phyloP scores from a whole-genome alignment of 2,329 filamentous ascomycete species.

The Stachybotrys echinatus region DNA sequence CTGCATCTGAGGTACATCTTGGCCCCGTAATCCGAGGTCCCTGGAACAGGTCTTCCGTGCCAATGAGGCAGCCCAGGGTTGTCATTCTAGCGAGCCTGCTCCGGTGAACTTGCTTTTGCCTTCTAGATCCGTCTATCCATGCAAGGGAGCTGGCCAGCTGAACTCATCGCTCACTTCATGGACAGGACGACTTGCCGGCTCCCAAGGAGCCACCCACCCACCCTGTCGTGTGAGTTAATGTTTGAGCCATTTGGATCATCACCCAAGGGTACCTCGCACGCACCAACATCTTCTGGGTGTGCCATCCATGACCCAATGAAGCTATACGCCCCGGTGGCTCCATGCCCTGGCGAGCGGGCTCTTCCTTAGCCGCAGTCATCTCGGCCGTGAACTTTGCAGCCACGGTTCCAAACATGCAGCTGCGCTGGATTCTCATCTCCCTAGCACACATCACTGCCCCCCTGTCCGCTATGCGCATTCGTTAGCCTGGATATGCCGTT shows the following conservation, averaged over 20 bases:
- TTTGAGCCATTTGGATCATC: background rate
- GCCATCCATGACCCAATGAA: background rate
- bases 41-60: no score
- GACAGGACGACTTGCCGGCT: background rate
- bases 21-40: no score
- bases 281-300: background rate
- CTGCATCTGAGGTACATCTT: background rate
- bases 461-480: no score
- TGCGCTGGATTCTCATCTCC: no score
- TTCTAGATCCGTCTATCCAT: background rate
- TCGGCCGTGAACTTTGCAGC: background rate
- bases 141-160: background rate
- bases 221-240: no score
- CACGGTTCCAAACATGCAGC: background rate
- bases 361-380: background rate
- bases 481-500: no score
- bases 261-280: background rate
- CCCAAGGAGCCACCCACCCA: no score
- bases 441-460: no score
- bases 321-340: background rate
- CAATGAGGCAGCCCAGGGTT: background rate
- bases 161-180: no score
- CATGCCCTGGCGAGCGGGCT: background rate
- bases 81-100: background rate
- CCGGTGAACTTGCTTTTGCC: background rate